Percentiles rank a stretch among this genome's conserved stretches.
Evolutionary conservation across 257 asterid species (phyloP).

Genomic region (Marsdenia floribunda): DNA sequence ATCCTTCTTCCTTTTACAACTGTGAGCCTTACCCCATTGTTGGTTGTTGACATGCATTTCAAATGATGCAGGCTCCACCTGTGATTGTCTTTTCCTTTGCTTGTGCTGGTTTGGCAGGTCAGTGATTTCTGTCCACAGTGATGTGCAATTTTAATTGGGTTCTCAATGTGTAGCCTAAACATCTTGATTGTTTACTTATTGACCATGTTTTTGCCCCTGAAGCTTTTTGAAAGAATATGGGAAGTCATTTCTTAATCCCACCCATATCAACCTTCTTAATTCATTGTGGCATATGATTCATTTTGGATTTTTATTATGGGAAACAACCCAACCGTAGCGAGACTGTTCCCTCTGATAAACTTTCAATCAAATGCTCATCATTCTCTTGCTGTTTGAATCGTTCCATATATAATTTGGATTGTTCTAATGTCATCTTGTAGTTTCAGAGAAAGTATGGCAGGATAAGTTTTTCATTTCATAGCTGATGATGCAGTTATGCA

Average conservation of each 20-base stretch:
- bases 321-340: background rate
- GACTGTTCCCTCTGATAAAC: background rate
- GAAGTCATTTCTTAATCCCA: background rate
- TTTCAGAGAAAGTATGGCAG: background rate
- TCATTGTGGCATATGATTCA: background rate
- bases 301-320: background rate
- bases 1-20: background rate
- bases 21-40: background rate
- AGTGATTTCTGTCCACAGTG: constrained; percentile 20
- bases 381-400: background rate
- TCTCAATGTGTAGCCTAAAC: background rate
- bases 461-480: background rate
- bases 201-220: background rate
- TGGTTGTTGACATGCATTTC: constrained; percentile 10
- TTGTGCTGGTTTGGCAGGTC: constrained; percentile 90
- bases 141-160: background rate
- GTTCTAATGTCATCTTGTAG: background rate
- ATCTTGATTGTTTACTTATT: background rate
- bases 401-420: background rate
- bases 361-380: background rate
- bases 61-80: constrained; percentile 72
- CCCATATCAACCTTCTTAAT: background rate
- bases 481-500: background rate
- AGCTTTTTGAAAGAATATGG: background rate
- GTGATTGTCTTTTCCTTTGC: constrained; percentile 82